Evolutionary conservation across 2,329 filamentous ascomycete genomes (phyloP).

Genomic region (Fusarium transvaalense): DNA sequence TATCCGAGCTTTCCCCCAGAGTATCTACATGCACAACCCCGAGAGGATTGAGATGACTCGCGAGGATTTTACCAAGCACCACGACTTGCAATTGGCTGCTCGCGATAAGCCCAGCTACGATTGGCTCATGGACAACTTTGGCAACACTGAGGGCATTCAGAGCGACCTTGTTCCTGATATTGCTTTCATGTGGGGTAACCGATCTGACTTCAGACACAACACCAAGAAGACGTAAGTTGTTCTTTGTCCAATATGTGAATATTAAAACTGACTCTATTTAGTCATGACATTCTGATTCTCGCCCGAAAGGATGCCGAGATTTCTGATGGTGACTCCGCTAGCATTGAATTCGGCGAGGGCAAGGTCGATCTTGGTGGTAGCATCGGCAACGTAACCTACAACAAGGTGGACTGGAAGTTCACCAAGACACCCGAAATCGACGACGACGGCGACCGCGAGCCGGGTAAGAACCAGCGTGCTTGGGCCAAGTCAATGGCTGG

Average conservation of each 20-base stretch:
- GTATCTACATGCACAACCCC: conserved; percentile 43
- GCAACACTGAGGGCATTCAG: conserved; percentile 36
- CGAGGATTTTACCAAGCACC: conserved; percentile 39
- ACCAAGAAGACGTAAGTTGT: conserved; percentile 46
- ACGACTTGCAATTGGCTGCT: conserved; percentile 45
- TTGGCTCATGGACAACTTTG: conserved; percentile 45
- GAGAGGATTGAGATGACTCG: conserved; percentile 42
- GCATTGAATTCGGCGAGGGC: conserved; percentile 44
- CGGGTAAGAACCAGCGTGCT: conserved; percentile 46
- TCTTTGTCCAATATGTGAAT: background rate
- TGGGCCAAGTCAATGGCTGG: conserved; percentile 48
- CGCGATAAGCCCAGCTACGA: conserved; percentile 47
- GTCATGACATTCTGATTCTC: conserved; percentile 46
- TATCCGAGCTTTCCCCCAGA: conserved; percentile 47
- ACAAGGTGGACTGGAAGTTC: conserved; percentile 49
- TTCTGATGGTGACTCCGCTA: conserved; percentile 37
- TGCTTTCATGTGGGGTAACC: conserved; percentile 49
- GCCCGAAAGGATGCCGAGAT: conserved; percentile 46
- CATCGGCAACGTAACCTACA: conserved; percentile 46
- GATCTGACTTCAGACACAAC: conserved; percentile 45
- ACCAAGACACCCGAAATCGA: conserved; percentile 45
- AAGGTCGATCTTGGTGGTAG: conserved; percentile 39
- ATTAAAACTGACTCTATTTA: conserved; percentile 26
- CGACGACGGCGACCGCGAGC: conserved; percentile 30
- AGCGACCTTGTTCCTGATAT: conserved; percentile 47